Percentiles rank a stretch among this genome's conserved stretches.
Conservation (phyloP, 345 rosid species). For the Mallotus nudiflorus region DNA sequence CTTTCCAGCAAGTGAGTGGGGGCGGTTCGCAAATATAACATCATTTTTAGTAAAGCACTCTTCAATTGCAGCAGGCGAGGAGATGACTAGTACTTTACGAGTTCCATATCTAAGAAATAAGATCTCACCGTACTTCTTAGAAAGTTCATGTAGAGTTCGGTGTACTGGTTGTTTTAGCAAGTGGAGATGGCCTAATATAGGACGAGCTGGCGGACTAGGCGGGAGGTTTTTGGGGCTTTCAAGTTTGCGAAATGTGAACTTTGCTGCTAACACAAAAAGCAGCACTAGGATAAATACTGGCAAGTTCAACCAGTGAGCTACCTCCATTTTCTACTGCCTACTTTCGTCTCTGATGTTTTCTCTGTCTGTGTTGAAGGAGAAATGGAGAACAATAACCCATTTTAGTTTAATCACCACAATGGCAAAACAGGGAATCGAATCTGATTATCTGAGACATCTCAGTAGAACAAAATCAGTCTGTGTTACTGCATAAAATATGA, state of each 20-base stretch:
- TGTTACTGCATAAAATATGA: too few species aligned
- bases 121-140: conserved; percentile 30
- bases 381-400: too few species aligned
- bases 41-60: conserved; percentile 12
- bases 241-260: background rate
- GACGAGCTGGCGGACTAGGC: conserved; percentile 27
- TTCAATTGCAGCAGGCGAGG: conserved; percentile 11
- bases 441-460: background rate
- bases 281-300: background rate
- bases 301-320: background rate
- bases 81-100: conserved; percentile 23
- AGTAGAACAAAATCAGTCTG: too few species aligned
- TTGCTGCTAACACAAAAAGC: background rate
- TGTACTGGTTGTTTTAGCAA: conserved; percentile 22
- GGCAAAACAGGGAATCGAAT: background rate
- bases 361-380: background rate
- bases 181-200: conserved; percentile 32
- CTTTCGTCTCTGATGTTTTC: background rate
- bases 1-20: background rate
- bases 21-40: conserved; percentile 10
- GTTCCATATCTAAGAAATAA: conserved; percentile 24
- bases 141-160: conserved; percentile 19
- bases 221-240: conserved; percentile 17
- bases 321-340: background rate
- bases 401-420: background rate